Base-by-base conservation (phyloP, 495 filamentous ascomycete species). In the Haplographium delicatum region DNA sequence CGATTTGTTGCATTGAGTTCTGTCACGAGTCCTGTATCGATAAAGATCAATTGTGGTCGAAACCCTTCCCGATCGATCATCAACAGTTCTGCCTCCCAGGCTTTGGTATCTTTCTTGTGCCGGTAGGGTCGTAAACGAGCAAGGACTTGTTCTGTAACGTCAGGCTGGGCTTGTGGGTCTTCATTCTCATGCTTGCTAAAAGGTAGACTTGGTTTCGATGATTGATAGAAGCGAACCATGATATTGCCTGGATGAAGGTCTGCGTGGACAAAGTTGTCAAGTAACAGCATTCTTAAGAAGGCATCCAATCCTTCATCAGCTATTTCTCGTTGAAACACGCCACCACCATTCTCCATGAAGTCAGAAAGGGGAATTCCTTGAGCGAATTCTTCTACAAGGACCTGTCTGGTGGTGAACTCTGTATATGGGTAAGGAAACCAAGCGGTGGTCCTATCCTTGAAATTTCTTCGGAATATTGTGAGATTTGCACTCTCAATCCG, bases 211-310 rank as follows among this genome's bases (percentile, higher is more conserved):
- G 94, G 77, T 47, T 82, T 74, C 26, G 81, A 81, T 0, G 89
- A 83, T 60, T 93, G 80, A 69, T 97, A 96, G 68, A 99, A 99
- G 51, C 94, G 89, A 39, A 99, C 94, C 91, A 99, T 97, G 70
- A 99, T 97, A 64, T 99, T 99, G 6, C 94, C 94, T 0, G 94
- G 94, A 59, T 99, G 94, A 8, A 99, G 72, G 66, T 99, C 94
- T n/a, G 94, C 93, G 59, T 99, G 94, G 44, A 96, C 82, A 63
- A 99, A 99, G 61, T 99, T 97, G 64, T 99, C 94, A 44, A 99
- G 84, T 10, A 99, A 75, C 3, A 99, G 74, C 94, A 99, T 99
- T 53, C 89, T 89, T 47, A 99, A 67, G 68, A 99, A 99, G n/a
- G 91, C 90, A 61, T 99, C 89, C 5, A 99, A 80, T 3, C 94